phyloP scores from a whole-genome alignment of 106 monocot genomes.

The Acorus calamus region DNA sequence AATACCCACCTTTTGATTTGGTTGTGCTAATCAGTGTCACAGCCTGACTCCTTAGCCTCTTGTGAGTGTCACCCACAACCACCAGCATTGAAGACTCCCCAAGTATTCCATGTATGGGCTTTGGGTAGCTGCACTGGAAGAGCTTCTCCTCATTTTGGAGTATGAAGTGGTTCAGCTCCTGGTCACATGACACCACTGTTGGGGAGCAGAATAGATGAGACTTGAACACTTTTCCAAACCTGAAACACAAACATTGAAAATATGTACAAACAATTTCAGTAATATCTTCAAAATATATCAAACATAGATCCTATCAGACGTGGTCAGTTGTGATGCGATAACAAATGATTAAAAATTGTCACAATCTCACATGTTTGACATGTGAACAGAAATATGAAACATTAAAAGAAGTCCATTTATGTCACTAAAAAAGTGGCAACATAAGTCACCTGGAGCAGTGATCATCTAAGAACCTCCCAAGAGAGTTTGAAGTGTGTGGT shows the following conservation, averaged over 20 bases:
- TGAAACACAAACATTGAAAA: constrained; percentile 13
- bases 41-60: constrained; percentile 55
- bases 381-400: too few relatives aligned
- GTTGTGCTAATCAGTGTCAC: constrained; percentile 48
- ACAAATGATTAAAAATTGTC: too few relatives aligned
- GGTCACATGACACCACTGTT: constrained; percentile 79
- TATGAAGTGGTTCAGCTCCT: constrained; percentile 82
- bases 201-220: constrained; percentile 77
- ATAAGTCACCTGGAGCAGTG: constrained; percentile 46
- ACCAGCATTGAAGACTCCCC: constrained; percentile 79
- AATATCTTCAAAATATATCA: not conserved
- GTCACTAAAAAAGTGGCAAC: not conserved
- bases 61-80: constrained; percentile 68
- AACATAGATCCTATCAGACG: not conserved
- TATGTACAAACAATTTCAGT: not conserved
- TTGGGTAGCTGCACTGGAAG: constrained; percentile 80
- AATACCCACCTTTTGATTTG: constrained; percentile 38
- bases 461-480: constrained; percentile 54
- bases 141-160: constrained; percentile 86
- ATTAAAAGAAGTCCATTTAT: not conserved
- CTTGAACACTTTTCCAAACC: constrained; percentile 85
- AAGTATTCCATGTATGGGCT: constrained; percentile 64
- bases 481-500: constrained; percentile 44
- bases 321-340: too few relatives aligned
- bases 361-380: too few relatives aligned